Evolutionary conservation across 345 rosid species (phyloP).

Genomic region (Pseudoturritis turrita): DNA sequence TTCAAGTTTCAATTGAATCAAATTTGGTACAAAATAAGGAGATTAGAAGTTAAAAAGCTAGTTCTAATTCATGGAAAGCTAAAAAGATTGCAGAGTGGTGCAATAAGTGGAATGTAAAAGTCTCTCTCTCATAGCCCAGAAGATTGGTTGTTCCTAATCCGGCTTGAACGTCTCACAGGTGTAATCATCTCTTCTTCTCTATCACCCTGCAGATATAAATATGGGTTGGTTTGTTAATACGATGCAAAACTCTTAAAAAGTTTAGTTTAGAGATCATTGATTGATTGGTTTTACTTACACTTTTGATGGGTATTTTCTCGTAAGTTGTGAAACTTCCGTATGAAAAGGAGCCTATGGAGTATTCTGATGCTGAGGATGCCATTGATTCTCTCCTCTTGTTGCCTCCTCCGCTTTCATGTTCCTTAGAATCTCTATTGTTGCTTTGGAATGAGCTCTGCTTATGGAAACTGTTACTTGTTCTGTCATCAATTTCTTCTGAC

Average conservation of each 20-base stretch:
- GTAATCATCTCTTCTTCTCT: slow-evolving; percentile 52
- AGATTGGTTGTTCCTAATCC: slow-evolving; percentile 49
- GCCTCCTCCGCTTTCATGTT: slow-evolving; percentile 33
- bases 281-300: slow-evolving; percentile 37
- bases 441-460: slow-evolving; percentile 34
- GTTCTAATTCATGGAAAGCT: background rate
- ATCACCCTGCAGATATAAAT: slow-evolving; percentile 39
- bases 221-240: background rate
- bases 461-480: slow-evolving; percentile 45
- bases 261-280: background rate
- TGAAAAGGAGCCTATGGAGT: slow-evolving; percentile 47
- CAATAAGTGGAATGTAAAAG: slow-evolving; percentile 5
- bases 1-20: background rate
- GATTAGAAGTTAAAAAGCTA: background rate
- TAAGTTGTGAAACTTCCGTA: slow-evolving; percentile 81
- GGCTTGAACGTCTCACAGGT: slow-evolving; percentile 86
- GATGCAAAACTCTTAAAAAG: background rate
- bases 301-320: slow-evolving; percentile 60
- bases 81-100: slow-evolving; percentile 27
- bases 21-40: background rate
- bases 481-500: slow-evolving; percentile 36
- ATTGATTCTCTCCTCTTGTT: slow-evolving; percentile 46
- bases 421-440: slow-evolving; percentile 11
- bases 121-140: slow-evolving; percentile 37
- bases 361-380: slow-evolving; percentile 70